Conservation (phyloP, 257 asterid genomes). For the Anisodus acutangulus region DNA sequence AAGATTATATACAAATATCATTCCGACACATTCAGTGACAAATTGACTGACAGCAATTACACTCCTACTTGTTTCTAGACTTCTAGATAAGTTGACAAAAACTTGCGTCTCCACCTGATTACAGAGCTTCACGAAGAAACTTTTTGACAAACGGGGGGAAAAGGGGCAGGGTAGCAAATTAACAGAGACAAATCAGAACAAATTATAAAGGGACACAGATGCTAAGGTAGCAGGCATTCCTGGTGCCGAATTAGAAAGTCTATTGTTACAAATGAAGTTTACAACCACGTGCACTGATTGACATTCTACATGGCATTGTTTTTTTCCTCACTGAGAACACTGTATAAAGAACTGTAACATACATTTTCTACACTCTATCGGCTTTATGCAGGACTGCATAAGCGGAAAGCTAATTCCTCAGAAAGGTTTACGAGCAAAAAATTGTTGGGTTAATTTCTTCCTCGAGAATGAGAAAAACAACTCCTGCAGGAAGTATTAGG, state of each 20-base stretch:
- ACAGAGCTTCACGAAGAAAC: background rate
- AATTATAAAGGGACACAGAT: background rate
- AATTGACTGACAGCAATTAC: background rate
- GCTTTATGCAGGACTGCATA: conserved; percentile 39
- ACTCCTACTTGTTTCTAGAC: background rate
- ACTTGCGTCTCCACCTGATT: background rate
- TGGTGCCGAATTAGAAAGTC: background rate
- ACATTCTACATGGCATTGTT: conserved; percentile 5
- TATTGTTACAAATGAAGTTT: conserved; percentile 4
- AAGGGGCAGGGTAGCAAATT: background rate
- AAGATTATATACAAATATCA: background rate
- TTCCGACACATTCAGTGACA: background rate
- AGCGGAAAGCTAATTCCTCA: conserved; percentile 44
- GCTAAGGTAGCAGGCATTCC: background rate
- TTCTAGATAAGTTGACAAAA: background rate
- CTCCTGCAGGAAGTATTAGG: conserved; percentile 37
- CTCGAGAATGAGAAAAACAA: conserved; percentile 26
- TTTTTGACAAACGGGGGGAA: background rate
- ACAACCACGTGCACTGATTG: background rate
- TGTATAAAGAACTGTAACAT: conserved; percentile 28
- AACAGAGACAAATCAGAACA: background rate
- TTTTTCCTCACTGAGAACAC: background rate
- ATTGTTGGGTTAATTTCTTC: conserved; percentile 25
- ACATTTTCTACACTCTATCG: conserved; percentile 32
- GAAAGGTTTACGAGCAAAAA: conserved; percentile 8